phyloP scores from a whole-genome alignment of 2,329 filamentous ascomycete genomes.

The Penicillium sp. region DNA sequence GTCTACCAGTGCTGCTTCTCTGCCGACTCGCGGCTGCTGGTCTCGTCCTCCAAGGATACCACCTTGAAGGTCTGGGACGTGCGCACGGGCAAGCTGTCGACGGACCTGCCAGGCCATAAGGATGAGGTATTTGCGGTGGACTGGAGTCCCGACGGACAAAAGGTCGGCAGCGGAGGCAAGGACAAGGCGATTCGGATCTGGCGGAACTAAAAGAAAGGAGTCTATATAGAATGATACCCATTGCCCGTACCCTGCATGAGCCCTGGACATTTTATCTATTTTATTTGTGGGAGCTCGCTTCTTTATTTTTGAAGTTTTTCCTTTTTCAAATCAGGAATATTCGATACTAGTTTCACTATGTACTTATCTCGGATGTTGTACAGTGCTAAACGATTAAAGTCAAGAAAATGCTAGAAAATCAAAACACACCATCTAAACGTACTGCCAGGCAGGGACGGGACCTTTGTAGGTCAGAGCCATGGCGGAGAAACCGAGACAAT shows the following conservation, averaged over 20 bases:
- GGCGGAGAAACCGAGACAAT: constrained; percentile 41
- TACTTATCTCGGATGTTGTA: background rate
- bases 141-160: constrained; percentile 86
- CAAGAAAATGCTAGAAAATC: background rate
- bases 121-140: constrained; percentile 94
- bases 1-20: constrained; percentile 93
- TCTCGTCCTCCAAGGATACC: constrained; percentile 84
- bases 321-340: background rate
- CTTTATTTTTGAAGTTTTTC: background rate
- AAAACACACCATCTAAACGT: constrained; percentile 26
- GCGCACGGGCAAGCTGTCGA: constrained; percentile 71
- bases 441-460: constrained; percentile 39
- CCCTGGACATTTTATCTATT: background rate
- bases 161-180: constrained; percentile 85
- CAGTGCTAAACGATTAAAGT: background rate
- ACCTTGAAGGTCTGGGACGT: constrained; percentile 96
- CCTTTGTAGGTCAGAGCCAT: constrained; percentile 29
- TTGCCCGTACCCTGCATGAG: background rate
- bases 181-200: constrained; percentile 72
- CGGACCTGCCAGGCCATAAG: constrained; percentile 81
- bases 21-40: constrained; percentile 81
- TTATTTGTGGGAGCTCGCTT: too few relatives aligned
- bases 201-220: constrained; percentile 49
- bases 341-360: background rate
- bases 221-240: constrained; percentile 24